Percentiles rank a stretch among this genome's conserved stretches.
Conservation (phyloP, 345 rosid species). For the Citrus inodora region DNA sequence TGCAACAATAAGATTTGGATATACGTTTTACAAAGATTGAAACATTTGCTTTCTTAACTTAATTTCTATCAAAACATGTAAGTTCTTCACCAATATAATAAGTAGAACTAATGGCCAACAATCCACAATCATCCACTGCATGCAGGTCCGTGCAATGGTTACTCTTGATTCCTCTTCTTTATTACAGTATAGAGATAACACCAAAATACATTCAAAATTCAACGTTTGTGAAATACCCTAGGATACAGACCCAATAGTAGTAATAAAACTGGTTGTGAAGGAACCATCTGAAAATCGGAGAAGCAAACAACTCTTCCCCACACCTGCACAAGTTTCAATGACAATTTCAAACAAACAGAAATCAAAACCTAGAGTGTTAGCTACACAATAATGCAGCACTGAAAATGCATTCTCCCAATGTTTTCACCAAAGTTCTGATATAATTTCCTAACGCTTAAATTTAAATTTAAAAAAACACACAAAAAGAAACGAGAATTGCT, state of each 20-base stretch:
- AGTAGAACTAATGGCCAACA: background rate
- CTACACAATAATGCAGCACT: background rate
- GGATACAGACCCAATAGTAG: slow-evolving; percentile 74
- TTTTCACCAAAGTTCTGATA: background rate
- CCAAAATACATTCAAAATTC: background rate
- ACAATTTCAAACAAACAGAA: background rate
- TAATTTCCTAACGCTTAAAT: background rate
- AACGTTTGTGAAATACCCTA: background rate
- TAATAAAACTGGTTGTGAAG: slow-evolving; percentile 91
- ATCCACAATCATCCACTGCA: background rate
- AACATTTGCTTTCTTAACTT: background rate
- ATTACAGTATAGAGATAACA: background rate
- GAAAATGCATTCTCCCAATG: background rate
- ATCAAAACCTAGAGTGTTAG: background rate
- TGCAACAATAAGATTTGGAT: background rate
- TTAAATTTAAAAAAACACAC: background rate
- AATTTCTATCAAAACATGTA: background rate
- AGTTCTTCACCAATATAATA: background rate
- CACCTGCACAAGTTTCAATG: slow-evolving; percentile 40
- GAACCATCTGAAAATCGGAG: slow-evolving; percentile 95
- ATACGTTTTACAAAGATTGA: background rate
- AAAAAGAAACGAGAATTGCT: background rate
- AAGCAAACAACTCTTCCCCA: slow-evolving; percentile 94
- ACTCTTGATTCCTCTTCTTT: background rate
- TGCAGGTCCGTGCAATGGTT: background rate